Conservation (phyloP, 495 filamentous ascomycete species). For the Neurospora sp. region DNA sequence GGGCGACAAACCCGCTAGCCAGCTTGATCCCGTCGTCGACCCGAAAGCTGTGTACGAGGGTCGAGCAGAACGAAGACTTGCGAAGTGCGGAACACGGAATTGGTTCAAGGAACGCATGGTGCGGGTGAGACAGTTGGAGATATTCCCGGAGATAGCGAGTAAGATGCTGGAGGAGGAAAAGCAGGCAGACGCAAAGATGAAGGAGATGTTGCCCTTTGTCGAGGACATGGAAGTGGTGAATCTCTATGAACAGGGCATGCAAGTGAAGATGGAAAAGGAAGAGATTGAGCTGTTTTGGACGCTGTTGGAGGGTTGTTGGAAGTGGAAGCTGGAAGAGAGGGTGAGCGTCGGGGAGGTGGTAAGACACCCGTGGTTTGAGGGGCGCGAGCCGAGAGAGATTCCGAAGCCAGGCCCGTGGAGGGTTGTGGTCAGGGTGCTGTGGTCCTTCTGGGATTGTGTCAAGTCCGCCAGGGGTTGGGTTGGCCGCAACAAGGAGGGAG, state of each 20-base stretch:
- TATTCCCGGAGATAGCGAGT: background rate
- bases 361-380: constrained; percentile 13
- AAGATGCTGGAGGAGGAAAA: background rate
- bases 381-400: background rate
- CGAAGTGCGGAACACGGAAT: background rate
- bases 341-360: background rate
- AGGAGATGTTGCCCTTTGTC: background rate
- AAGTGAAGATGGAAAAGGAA: background rate
- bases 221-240: background rate
- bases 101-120: background rate
- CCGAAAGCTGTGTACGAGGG: background rate
- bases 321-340: constrained; percentile 14
- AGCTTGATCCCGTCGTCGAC: background rate
- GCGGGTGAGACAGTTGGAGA: background rate
- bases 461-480: background rate
- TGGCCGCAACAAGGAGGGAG: rapidly evolving
- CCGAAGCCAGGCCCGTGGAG: background rate
- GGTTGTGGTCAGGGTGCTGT: background rate
- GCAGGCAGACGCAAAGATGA: background rate
- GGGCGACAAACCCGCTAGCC: background rate
- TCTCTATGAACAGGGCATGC: background rate
- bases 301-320: constrained; percentile 13
- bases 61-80: background rate
- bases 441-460: background rate
- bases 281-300: constrained; percentile 14